A percentile compares a stretch with the other conserved stretches of the same genome.
Evolutionary conservation across 148 eudicot species (phyloP).

Genomic region (Beta vulgaris): DNA sequence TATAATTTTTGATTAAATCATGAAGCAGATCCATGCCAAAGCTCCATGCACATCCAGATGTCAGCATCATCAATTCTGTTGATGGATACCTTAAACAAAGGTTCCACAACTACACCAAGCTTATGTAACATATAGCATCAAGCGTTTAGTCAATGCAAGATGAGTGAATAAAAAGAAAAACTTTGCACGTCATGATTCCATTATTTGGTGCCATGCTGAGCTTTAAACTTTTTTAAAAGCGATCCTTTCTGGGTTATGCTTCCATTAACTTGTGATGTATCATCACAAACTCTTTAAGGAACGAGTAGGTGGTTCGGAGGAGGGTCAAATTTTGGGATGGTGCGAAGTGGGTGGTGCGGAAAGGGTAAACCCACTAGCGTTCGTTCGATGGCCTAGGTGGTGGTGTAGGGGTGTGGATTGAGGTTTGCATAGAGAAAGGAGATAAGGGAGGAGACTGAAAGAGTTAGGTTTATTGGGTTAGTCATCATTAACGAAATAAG

Average conservation of each 20-base stretch:
- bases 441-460: no score
- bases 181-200: conserved; percentile 65
- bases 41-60: conserved; percentile 50
- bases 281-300: conserved; percentile 30
- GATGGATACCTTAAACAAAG: conserved; percentile 56
- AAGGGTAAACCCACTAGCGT: no score
- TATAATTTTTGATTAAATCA: conserved; percentile 39
- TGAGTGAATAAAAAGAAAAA: conserved; percentile 57
- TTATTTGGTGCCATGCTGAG: conserved; percentile 80
- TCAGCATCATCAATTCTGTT: conserved; percentile 44
- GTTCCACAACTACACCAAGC: conserved; percentile 65
- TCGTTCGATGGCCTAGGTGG: no score
- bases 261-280: conserved; percentile 25
- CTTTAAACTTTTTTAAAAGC: conserved; percentile 49
- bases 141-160: conserved; percentile 71
- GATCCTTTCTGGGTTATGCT: conserved; percentile 32
- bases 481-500: no score
- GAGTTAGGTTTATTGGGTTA: no score
- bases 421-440: no score
- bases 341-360: no score
- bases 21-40: conserved; percentile 58
- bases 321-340: no score
- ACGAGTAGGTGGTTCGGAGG: no score
- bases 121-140: conserved; percentile 89
- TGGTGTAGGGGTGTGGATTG: no score